These are phyloP conservation scores for Phanerochaete sordida DNA, from an alignment of 768 basidiomycete genomes.

Conservation along the genomic window DNA sequence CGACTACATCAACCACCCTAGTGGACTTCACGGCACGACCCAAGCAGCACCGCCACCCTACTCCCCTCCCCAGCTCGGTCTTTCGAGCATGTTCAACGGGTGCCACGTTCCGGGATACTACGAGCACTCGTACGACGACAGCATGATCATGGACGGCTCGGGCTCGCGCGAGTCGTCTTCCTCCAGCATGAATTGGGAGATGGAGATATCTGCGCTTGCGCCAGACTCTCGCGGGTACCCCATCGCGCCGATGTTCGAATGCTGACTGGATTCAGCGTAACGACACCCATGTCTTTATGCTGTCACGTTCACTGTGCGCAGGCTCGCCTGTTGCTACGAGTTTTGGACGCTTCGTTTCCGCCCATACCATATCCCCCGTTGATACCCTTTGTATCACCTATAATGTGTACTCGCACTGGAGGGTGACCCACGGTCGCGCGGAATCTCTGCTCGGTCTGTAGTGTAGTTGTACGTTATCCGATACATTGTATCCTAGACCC, in stretches of 20 bases:
- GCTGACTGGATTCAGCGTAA: not conserved
- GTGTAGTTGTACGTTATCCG: not conserved
- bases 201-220: not conserved
- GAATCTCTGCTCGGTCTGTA: not conserved
- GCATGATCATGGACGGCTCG: not conserved
- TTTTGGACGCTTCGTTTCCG: not conserved
- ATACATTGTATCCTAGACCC: not conserved
- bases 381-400: slow-evolving; percentile 3
- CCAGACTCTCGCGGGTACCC: not conserved
- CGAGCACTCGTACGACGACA: not conserved
- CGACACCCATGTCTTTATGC: not conserved
- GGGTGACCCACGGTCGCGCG: not conserved
- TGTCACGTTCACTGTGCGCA: not conserved
- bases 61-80: not conserved
- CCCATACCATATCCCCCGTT: not conserved
- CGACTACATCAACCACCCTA: not conserved
- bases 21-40: not conserved
- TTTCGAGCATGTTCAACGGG: not conserved
- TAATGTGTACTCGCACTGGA: slow-evolving; percentile 1
- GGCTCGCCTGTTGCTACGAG: not conserved
- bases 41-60: not conserved
- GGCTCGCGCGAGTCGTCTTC: not conserved
- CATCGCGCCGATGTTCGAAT: not conserved
- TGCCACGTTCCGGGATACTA: not conserved
- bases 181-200: not conserved